Evolutionary conservation across 257 asterid genomes (phyloP), one percentile per base, ranked within the genome.

Genomic region (Nicotiana otophora): DNA sequence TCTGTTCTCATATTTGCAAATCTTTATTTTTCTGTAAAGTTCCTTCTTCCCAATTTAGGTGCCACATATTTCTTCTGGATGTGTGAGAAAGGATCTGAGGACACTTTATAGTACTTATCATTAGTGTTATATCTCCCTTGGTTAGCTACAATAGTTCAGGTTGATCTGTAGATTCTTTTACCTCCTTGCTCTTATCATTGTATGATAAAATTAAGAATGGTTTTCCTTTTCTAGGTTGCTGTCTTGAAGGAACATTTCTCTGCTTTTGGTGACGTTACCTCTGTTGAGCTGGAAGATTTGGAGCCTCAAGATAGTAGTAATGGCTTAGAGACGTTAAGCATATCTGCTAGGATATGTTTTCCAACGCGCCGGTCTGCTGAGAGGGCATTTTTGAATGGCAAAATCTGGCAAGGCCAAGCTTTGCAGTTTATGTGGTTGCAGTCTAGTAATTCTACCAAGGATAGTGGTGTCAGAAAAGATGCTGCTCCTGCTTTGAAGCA

Each of bases 221-320:
- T 82, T 63, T 85, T n/a, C 81, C 66, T 85, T 81, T 57, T 64
- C 63, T 78, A 96, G 99, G 92, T 90, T 86, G 87, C 89, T 84
- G 90, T 88, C 79, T 81, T 96, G 88, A 88, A 91, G 92, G 97
- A 94, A 72, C 97, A 96, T 87, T 96, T 96, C 91, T 90, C 93
- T 57, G 30, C 87, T 26, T 93, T 87, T 83, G 97, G 97, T n/a
- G 98, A 90, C 28, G 89, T 94, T 75, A 84, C 93, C 70, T 84
- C 90, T 1, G 95, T 90, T 88, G 95, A 89, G 87, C 86, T 96
- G 81, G 97, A 92, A 75, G 91, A 83, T 83, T 80, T 86, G 19
- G 89, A 91, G 87, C 84, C 39, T 69, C 90, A 85, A 81, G 93
- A 91, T 76, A 72, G 84, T 34, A 80, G 77, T 76, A 85, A 84